Conservation (phyloP, 2,329 filamentous ascomycete species). For the Spiromastix sp. region DNA sequence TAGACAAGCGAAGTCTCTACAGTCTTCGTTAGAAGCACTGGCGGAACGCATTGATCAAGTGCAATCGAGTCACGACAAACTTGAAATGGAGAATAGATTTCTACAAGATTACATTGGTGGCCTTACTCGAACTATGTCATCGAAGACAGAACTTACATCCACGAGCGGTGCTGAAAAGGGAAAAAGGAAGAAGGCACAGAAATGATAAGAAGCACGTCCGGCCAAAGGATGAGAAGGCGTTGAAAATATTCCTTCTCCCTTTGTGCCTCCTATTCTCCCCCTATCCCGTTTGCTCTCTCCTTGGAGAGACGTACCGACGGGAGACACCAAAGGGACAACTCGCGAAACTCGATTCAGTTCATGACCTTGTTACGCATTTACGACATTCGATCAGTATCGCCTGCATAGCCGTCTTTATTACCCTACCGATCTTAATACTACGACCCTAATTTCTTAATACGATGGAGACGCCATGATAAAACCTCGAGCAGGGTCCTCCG, state of each 20-base stretch:
- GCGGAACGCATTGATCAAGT: constrained; percentile 92
- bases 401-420: constrained; percentile 7
- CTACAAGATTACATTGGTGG: constrained; percentile 97
- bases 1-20: constrained; percentile 79
- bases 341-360: constrained; percentile 8
- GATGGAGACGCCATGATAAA: neutral
- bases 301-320: constrained; percentile 1
- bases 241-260: constrained; percentile 1
- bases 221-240: neutral
- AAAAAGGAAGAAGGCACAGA: constrained; percentile 37
- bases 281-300: neutral
- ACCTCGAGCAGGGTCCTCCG: constrained; percentile 2
- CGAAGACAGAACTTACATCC: constrained; percentile 45
- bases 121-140: constrained; percentile 63
- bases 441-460: constrained; percentile 9
- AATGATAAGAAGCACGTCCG: constrained; percentile 16
- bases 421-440: too few species aligned
- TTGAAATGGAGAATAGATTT: constrained; percentile 95
- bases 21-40: constrained; percentile 79
- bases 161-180: constrained; percentile 37
- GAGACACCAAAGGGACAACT: constrained; percentile 6
- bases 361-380: constrained; percentile 9
- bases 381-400: constrained; percentile 7
- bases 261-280: neutral
- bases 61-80: constrained; percentile 87